Base-by-base conservation (phyloP, 2,329 filamentous ascomycete genomes). In the Hawksworthiomyces lignivorus region DNA sequence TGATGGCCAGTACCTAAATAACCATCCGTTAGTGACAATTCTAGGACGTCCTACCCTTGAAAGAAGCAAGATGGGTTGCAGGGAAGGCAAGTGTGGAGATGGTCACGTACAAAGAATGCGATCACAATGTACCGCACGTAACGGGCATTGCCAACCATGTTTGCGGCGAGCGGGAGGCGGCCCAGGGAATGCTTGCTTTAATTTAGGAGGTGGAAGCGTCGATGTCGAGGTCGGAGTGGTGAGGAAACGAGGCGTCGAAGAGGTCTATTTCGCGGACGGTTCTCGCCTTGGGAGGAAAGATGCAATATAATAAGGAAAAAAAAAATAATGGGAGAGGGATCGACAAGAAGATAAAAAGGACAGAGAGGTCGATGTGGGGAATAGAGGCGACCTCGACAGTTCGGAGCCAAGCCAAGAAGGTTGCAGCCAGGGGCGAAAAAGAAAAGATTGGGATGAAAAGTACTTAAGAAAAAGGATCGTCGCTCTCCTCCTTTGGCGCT, bases 81-180 rank as follows among this genome's bases (percentile, higher is more conserved):
- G 20, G 29, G 5, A 6, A 5, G 20, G 7, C 10, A 14, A 21
- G 9, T 5, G 17, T 14, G 31, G 7, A 17, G 18, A 12, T 4
- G 14, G 15, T 18, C 19, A 48, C 39, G 26, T 75, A 94, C 89
- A 58, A 94, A 82, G 58, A 88, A 75, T 46, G 87, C 85, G 57
- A 94, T 80, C 59, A 92, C 73, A 61, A 95, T 73, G 64, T 81
- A 82, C 72, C 79, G 77, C 72, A 81, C 67, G 57, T 87, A 87
- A 65, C 84, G 81, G 64, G 82, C 78, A 52, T 77, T 80, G 60
- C 80, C 80, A 46, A 80, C 75, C 65, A 74, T 76, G 41, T 18
- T 43, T 39, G 45, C 43, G 39, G 41, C 35, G n/a, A n/a, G n/a
- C n/a, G n/a, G n/a, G n/a, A n/a, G n/a, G n/a, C n/a, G n/a, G n/a